Conservation (phyloP, 768 basidiomycete genomes). For the Suillus hirtellus region DNA sequence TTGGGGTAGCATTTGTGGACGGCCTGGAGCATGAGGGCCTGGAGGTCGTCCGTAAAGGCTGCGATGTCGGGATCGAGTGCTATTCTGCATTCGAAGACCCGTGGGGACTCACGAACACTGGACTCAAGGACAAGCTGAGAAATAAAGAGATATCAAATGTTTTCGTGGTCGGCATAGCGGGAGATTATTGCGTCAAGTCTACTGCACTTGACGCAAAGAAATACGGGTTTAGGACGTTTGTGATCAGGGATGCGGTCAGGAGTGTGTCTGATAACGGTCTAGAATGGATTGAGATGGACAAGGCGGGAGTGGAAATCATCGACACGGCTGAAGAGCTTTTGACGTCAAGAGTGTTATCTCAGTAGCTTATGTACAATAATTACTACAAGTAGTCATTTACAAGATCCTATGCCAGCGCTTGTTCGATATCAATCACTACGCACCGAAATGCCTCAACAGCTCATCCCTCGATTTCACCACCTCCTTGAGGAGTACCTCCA, state of each 20-base stretch:
- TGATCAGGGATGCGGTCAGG: conserved; percentile 49
- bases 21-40: conserved; percentile 47
- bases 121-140: conserved; percentile 45
- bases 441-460: neutral
- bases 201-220: conserved; percentile 55
- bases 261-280: conserved; percentile 36
- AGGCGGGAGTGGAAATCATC: conserved; percentile 36
- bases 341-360: conserved; percentile 4
- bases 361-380: neutral
- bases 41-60: conserved; percentile 54
- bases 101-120: conserved; percentile 47
- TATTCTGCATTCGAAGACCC: conserved; percentile 80
- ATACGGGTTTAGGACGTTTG: conserved; percentile 50
- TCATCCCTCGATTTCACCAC: too few species aligned
- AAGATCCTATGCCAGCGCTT: neutral
- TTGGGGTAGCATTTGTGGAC: conserved; percentile 61
- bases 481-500: too few species aligned
- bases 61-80: conserved; percentile 61
- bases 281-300: conserved; percentile 40
- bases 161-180: conserved; percentile 68
- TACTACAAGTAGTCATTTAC: neutral
- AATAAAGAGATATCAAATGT: conserved; percentile 53
- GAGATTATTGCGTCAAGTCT: conserved; percentile 74
- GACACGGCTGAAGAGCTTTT: conserved; percentile 30
- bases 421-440: neutral